phyloP scores from a whole-genome alignment of 768 basidiomycete species.

The Hortiboletus flavorubellus region DNA sequence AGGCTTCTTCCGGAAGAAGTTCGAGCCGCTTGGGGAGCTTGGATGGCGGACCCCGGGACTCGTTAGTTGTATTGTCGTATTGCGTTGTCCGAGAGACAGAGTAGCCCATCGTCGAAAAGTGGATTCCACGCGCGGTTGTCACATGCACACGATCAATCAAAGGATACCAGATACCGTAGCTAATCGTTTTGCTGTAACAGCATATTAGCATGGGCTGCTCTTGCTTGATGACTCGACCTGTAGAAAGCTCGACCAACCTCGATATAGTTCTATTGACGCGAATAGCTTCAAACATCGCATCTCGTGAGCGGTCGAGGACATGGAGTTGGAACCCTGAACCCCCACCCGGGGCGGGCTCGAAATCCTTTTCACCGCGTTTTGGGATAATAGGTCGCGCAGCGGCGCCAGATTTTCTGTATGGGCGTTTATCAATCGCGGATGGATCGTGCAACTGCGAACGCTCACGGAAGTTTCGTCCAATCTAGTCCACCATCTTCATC shows the following conservation, averaged over 20 bases:
- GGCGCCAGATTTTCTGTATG: conserved; percentile 21
- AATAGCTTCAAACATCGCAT: conserved; percentile 86
- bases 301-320: conserved; percentile 72
- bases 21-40: conserved; percentile 69
- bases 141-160: conserved; percentile 61
- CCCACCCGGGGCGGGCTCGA: conserved; percentile 68
- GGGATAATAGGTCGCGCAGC: conserved; percentile 73
- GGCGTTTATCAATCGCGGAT: conserved; percentile 1
- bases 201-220: not conserved
- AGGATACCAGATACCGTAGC: conserved; percentile 81
- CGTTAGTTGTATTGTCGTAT: conserved; percentile 29
- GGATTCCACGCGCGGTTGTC: conserved; percentile 73
- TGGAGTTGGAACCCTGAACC: conserved; percentile 79
- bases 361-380: conserved; percentile 96
- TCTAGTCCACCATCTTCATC: conserved; percentile 79
- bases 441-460: not conserved
- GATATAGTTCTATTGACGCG: conserved; percentile 69
- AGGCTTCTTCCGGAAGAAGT: conserved; percentile 89
- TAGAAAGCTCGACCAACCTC: conserved; percentile 45
- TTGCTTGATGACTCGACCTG: not conserved
- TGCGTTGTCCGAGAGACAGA: conserved; percentile 52
- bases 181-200: conserved; percentile 62
- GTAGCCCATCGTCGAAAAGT: conserved; percentile 80
- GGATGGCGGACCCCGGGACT: conserved; percentile 1
- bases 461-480: conserved; percentile 76